Base-by-base conservation (phyloP, 2,329 filamentous ascomycete species). In the Plenodomus lindquistii region DNA sequence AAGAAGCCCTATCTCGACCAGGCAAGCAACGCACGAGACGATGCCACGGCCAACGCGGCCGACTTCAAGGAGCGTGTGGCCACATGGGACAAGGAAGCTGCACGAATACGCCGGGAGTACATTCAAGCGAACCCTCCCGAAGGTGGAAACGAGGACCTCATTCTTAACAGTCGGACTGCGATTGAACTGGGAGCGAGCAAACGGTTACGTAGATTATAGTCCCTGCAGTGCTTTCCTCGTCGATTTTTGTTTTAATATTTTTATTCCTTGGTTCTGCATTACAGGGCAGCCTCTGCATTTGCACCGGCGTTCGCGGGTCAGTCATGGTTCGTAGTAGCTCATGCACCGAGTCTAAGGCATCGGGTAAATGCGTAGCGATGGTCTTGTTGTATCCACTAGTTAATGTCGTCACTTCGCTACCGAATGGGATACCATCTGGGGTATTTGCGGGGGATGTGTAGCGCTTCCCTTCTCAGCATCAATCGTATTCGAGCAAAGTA, bases 1-100 rank as follows among this genome's bases (percentile, higher is more conserved):
- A 89, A 87, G 65, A 81, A 82, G 66, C 92, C 91, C 1, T 97
- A 89, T 64, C 81, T 92, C 40, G 86, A 91, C 21, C 81, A 86
- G 67, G 89, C 88, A 3, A 80, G 85, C 45, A 80, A 80, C 43
- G 87, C 90, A 58, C 92, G 92, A 68, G 78, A 81, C 48, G 77
- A 74, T 1, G 88, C 91, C 57, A 77, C 77, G 21, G 77, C 79
- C 31, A 80, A 80, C 6, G 66, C 87, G 44, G 78, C 77, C 15
- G 77, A 78, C 18, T 91, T 84, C 70, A 84, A 85, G 39, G 78
- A 79, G 41, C 78, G 80, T n/a, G 79, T 83, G 8, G 81, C 79
- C 42, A 79, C 81, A 46, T 97, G 92, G 90, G 89, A 95, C 65
- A 75, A 73, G 17, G 81, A 85, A 47, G 87, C 87, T 3, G 73